These are phyloP conservation scores for Globisporangium nagaii DNA, from an alignment of 352 stramenopile genomes.

Conservation along the genomic window DNA sequence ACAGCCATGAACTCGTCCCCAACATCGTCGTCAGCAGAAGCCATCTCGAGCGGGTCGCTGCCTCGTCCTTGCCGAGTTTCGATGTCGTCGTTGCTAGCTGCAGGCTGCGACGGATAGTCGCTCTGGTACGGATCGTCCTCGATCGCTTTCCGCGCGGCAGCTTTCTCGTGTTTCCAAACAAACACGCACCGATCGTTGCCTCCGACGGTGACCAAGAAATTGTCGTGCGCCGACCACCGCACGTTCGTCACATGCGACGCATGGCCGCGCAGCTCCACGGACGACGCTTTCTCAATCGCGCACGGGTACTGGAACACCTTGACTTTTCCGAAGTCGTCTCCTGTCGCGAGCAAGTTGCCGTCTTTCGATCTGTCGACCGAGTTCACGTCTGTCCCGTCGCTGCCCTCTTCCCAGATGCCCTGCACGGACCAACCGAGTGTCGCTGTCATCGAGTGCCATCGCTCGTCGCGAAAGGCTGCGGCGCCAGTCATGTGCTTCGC, in stretches of 20 bases:
- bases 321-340: conserved; percentile 80
- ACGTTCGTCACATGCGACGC: conserved; percentile 80
- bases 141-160: not conserved
- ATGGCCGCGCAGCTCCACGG: conserved; percentile 57
- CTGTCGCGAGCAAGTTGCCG: conserved; percentile 56
- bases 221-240: conserved; percentile 53
- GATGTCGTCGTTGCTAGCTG: not conserved
- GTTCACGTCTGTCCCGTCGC: conserved; percentile 82
- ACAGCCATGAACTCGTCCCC: conserved; percentile 90
- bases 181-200: conserved; percentile 79
- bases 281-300: conserved; percentile 45
- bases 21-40: conserved; percentile 25
- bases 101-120: not conserved
- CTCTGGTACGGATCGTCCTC: conserved; percentile 1
- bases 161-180: conserved; percentile 56
- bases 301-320: conserved; percentile 88
- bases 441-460: conserved; percentile 88
- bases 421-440: conserved; percentile 89
- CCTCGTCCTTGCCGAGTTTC: not conserved
- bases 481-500: conserved; percentile 70
- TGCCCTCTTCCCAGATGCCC: conserved; percentile 79
- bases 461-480: conserved; percentile 76
- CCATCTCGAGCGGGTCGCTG: conserved; percentile 26
- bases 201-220: conserved; percentile 59
- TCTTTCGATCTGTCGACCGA: conserved; percentile 62